phyloP scores from a whole-genome alignment of 2,329 filamentous ascomycete species.

The Fusarium buharicum region DNA sequence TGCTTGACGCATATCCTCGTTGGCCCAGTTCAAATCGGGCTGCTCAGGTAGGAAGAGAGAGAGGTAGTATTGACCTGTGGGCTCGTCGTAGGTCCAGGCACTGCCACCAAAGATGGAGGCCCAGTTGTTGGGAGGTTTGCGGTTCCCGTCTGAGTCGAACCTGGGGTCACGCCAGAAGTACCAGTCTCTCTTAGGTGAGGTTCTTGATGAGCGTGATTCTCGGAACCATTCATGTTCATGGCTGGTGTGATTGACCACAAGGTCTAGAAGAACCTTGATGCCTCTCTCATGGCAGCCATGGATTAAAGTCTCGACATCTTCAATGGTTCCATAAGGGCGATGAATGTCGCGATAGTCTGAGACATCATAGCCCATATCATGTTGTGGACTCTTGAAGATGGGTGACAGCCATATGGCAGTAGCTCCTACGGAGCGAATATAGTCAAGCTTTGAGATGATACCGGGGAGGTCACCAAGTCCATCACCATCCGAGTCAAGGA shows the following conservation, averaged over 20 bases:
- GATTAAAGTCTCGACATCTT: conserved; percentile 72
- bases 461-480: conserved; percentile 41
- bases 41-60: conserved; percentile 77
- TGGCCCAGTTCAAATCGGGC: conserved; percentile 84
- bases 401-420: conserved; percentile 42
- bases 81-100: conserved; percentile 74
- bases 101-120: conserved; percentile 52
- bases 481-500: conserved; percentile 38
- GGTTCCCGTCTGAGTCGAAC: conserved; percentile 49
- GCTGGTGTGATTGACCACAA: conserved; percentile 49
- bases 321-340: conserved; percentile 69
- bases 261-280: conserved; percentile 42
- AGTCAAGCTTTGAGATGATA: conserved; percentile 44
- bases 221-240: conserved; percentile 65
- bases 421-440: conserved; percentile 40
- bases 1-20: conserved; percentile 70
- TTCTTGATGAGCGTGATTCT: conserved; percentile 61
- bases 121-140: conserved; percentile 59
- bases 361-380: conserved; percentile 75
- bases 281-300: conserved; percentile 61
- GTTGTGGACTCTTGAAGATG: conserved; percentile 56
- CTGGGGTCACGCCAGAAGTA: conserved; percentile 64
- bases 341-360: conserved; percentile 62
- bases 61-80: conserved; percentile 76
- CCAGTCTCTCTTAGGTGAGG: conserved; percentile 64